phyloP scores from a whole-genome alignment of 2,329 filamentous ascomycete genomes.

The Trichoderma sp. region DNA sequence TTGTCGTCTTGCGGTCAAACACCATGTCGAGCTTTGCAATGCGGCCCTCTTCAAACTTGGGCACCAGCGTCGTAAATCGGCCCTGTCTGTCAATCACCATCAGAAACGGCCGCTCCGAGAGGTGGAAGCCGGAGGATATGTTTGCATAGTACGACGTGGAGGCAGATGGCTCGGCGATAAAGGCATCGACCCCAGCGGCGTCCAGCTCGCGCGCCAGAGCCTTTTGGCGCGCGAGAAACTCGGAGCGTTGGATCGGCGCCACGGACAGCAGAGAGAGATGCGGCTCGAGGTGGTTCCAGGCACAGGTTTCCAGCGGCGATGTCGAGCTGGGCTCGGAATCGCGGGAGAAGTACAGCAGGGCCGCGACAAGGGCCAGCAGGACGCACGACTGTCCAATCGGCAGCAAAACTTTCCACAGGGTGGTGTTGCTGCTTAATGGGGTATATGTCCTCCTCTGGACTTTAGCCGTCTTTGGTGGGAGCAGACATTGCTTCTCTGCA shows the following conservation, averaged over 20 bases:
- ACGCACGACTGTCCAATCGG: neutral
- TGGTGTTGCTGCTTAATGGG: neutral
- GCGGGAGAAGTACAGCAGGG: neutral
- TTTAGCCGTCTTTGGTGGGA: neutral
- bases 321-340: neutral
- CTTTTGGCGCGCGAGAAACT: neutral
- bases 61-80: neutral
- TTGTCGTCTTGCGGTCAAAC: constrained; percentile 1
- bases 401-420: neutral
- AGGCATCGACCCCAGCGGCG: neutral
- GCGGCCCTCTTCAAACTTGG: neutral
- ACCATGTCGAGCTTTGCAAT: constrained; percentile 3
- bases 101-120: neutral
- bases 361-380: neutral
- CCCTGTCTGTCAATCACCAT: neutral
- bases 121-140: neutral
- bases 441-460: neutral
- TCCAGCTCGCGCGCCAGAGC: neutral
- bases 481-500: neutral
- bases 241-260: neutral
- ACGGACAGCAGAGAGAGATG: neutral
- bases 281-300: neutral
- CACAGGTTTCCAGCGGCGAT: neutral
- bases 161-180: neutral
- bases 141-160: neutral